These are phyloP conservation scores for Haplographium delicatum DNA, from an alignment of 495 filamentous ascomycete species.

Conservation along the genomic window DNA sequence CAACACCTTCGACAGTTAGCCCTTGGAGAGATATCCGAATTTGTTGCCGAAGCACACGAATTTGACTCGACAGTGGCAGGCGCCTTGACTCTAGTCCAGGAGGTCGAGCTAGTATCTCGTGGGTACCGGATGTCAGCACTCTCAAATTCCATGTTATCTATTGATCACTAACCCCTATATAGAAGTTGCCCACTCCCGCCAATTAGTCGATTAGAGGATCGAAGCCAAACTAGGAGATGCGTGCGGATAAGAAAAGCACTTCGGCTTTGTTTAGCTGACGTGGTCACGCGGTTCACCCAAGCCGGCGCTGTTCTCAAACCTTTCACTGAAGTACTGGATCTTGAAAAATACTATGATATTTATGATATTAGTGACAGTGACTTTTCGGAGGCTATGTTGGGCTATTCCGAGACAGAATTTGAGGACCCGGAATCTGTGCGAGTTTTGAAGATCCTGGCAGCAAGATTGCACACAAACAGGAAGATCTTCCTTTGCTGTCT, in stretches of 20 bases:
- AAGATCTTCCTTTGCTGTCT: constrained; percentile 83
- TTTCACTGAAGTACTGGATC: constrained; percentile 68
- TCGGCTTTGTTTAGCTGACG: constrained; percentile 58
- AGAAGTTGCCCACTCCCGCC: constrained; percentile 84
- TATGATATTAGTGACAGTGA: constrained; percentile 84
- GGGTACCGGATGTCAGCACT: constrained; percentile 79
- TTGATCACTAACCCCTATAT: constrained; percentile 33
- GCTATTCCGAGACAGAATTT: constrained; percentile 53
- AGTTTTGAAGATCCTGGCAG: constrained; percentile 69
- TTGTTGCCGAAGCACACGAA: constrained; percentile 72
- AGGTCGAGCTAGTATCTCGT: constrained; percentile 91
- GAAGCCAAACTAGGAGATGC: constrained; percentile 72
- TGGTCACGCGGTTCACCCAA: constrained; percentile 64
- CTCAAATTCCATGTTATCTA: not conserved
- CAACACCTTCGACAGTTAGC: constrained; percentile 75
- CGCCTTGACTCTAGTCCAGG: constrained; percentile 83
- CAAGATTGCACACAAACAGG: constrained; percentile 71
- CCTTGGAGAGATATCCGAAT: constrained; percentile 62
- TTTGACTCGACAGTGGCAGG: constrained; percentile 78
- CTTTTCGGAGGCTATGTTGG: constrained; percentile 58
- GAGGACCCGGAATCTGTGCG: constrained; percentile 77
- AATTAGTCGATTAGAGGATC: constrained; percentile 74
- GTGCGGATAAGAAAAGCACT: constrained; percentile 69
- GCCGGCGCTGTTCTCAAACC: constrained; percentile 61
- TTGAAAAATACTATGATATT: constrained; percentile 87